Evolutionary conservation across 73 alveolate species (phyloP).

Genomic region (Symbiodinium pilosum): DNA sequence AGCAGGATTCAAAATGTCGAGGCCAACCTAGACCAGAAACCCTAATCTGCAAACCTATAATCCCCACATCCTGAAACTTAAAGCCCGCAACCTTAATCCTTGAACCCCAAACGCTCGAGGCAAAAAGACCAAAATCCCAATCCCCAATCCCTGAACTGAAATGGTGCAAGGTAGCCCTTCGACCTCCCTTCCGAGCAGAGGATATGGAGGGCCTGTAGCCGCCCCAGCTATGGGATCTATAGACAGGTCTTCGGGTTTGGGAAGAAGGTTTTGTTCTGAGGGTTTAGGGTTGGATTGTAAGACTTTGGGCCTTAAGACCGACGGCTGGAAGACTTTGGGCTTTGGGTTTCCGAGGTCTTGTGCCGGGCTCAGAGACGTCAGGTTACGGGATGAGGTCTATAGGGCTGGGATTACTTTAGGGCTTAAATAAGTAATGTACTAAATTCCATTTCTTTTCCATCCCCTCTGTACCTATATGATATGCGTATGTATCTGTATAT

Average conservation of each 20-base stretch:
- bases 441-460: too few relatives aligned
- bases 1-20: too few relatives aligned
- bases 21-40: too few relatives aligned
- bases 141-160: too few relatives aligned
- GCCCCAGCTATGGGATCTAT: neutral
- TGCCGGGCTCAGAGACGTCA: too few relatives aligned
- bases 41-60: neutral
- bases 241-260: neutral
- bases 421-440: too few relatives aligned
- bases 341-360: too few relatives aligned
- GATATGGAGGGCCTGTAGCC: constrained; percentile 96
- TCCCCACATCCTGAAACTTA: neutral
- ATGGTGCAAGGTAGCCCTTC: constrained; percentile 94
- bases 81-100: neutral
- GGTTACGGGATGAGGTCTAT: too few relatives aligned
- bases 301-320: neutral
- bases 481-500: too few relatives aligned
- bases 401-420: too few relatives aligned
- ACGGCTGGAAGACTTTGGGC: neutral
- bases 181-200: constrained; percentile 97
- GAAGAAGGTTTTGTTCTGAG: neutral
- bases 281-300: neutral
- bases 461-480: too few relatives aligned
- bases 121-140: neutral
- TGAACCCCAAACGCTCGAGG: neutral